Conservation (phyloP, 805 yeast genomes). For the Kodamaea neixiangensis region DNA sequence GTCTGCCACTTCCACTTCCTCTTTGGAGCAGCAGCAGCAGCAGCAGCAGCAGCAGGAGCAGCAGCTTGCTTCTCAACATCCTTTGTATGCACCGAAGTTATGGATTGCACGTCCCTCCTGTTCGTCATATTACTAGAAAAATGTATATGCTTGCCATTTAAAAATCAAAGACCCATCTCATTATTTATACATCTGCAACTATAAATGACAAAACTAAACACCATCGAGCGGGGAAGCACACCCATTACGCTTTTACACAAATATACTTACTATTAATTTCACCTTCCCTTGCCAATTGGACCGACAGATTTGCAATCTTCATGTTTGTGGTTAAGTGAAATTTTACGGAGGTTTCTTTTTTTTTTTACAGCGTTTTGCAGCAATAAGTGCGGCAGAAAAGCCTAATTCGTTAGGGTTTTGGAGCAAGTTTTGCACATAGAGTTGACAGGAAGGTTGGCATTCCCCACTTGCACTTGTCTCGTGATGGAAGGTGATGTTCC, state of each 20-base stretch:
- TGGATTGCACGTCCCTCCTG: conserved; percentile 8
- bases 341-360: not conserved
- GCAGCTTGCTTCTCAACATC: conserved; percentile 10
- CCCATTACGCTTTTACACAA: not conserved
- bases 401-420: not conserved
- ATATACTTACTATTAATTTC: not conserved
- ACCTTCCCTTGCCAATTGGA: not conserved
- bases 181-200: not conserved
- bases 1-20: conserved; percentile 19
- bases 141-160: not conserved
- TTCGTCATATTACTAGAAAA: not conserved
- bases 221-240: not conserved
- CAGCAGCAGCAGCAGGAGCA: no score
- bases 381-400: not conserved
- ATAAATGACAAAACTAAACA: not conserved
- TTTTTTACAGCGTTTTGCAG: not conserved
- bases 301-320: not conserved
- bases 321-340: not conserved
- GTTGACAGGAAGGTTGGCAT: not conserved
- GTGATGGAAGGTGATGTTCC: not conserved
- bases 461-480: not conserved
- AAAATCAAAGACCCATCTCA: not conserved
- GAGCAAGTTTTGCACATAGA: not conserved
- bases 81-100: conserved; percentile 1
- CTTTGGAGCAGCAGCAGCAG: conserved; percentile 5